Percentiles rank a stretch among this genome's conserved stretches.
Conservation (phyloP, 768 basidiomycete species). For the Omphalotus guepiniiformis region DNA sequence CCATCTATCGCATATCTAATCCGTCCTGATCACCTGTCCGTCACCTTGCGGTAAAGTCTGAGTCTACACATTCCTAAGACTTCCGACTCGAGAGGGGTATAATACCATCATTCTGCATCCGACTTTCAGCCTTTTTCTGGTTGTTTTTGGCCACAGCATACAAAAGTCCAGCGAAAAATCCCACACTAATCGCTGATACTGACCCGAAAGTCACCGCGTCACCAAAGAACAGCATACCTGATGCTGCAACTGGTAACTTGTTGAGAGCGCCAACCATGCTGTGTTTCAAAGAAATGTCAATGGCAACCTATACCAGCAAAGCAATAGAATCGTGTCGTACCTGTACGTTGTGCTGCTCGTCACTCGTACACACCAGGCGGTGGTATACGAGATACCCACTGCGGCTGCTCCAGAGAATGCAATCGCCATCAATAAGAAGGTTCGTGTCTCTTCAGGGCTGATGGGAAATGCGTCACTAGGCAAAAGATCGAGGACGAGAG, state of each 20-base stretch:
- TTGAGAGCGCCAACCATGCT: conserved; percentile 98
- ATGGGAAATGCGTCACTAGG: conserved; percentile 6
- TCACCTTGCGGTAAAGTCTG: neutral
- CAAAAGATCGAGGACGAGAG: neutral
- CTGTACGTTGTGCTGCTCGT: conserved; percentile 99
- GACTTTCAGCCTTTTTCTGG: conserved; percentile 73
- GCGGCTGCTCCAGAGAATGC: conserved; percentile 97
- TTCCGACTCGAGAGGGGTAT: conserved; percentile 63
- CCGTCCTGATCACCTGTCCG: neutral
- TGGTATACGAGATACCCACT: conserved; percentile 96
- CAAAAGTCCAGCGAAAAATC: conserved; percentile 88
- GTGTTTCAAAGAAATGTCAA: conserved; percentile 7
- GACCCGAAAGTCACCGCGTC: conserved; percentile 85
- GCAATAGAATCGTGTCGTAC: conserved; percentile 31
- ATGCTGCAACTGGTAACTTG: conserved; percentile 96
- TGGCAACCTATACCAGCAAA: conserved; percentile 7
- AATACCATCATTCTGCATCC: conserved; percentile 44
- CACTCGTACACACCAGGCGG: conserved; percentile 96
- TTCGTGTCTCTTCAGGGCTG: conserved; percentile 81
- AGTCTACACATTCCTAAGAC: conserved; percentile 19
- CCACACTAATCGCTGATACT: conserved; percentile 80
- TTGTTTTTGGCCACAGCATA: conserved; percentile 95
- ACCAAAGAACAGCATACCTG: conserved; percentile 97
- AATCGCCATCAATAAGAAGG: conserved; percentile 79
- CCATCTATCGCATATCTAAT: too few species aligned